phyloP scores from a whole-genome alignment of 805 yeast species.

The Ogataea sp. region DNA sequence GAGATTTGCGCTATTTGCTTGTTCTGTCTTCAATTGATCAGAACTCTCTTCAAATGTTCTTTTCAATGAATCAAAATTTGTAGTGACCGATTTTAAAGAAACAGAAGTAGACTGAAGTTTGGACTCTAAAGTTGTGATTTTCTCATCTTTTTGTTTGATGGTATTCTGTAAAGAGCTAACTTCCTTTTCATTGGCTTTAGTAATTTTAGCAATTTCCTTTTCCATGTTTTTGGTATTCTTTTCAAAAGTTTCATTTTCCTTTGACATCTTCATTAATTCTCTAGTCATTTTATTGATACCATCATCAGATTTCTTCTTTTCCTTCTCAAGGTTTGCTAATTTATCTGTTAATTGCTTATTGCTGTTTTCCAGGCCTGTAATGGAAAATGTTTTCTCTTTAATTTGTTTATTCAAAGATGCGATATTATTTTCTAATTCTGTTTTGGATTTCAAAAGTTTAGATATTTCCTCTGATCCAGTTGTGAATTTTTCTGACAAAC shows the following conservation, averaged over 20 bases:
- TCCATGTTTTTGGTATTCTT: conserved; percentile 33
- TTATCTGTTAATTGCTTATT: conserved; percentile 22
- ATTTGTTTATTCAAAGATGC: conserved; percentile 9
- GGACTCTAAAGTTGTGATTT: conserved; percentile 14
- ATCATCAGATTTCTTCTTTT: conserved; percentile 52
- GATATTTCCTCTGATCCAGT: conserved; percentile 19
- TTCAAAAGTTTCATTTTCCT: conserved; percentile 47
- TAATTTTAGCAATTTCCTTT: conserved; percentile 27
- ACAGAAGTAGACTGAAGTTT: conserved; percentile 7
- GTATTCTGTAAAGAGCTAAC: conserved; percentile 18
- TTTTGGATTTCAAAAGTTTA: conserved; percentile 13
- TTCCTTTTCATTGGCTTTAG: conserved; percentile 27
- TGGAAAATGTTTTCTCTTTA: conserved; percentile 12
- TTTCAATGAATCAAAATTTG: conserved; percentile 19
- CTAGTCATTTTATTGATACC: conserved; percentile 89
- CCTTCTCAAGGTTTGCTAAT: conserved; percentile 23
- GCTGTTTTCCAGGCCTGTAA: conserved; percentile 11
- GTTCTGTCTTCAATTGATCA: conserved; percentile 15
- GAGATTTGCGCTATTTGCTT: conserved; percentile 13
- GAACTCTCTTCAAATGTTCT: conserved; percentile 14
- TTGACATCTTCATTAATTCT: conserved; percentile 62
- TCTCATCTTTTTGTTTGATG: conserved; percentile 14
- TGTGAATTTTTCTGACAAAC: conserved; percentile 12
- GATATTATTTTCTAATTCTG: conserved; percentile 28
- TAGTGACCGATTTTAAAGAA: conserved; percentile 14